These are phyloP conservation scores for Beauveria caledonica DNA, from an alignment of 2,329 filamentous ascomycete species.

Conservation along the genomic window DNA sequence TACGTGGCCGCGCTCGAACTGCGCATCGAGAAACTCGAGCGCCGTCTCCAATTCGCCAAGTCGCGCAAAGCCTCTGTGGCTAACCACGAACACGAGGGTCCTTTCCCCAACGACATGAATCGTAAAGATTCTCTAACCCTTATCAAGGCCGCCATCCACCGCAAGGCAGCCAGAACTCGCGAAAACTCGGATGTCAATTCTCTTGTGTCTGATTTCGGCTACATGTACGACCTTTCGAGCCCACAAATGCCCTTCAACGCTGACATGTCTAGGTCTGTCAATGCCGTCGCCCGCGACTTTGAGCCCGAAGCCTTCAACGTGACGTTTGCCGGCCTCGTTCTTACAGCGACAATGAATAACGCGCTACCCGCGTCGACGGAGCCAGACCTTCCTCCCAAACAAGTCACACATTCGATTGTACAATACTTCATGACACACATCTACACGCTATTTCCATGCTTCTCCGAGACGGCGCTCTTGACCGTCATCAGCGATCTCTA, in stretches of 20 bases:
- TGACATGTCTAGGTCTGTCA: slow-evolving; percentile 60
- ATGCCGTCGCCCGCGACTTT: slow-evolving; percentile 90
- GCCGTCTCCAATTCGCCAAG: slow-evolving; percentile 61
- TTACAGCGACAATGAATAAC: slow-evolving; percentile 74
- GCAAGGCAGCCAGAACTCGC: slow-evolving; percentile 53
- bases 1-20: slow-evolving; percentile 95
- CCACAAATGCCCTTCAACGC: too few species aligned
- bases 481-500: slow-evolving; percentile 77
- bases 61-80: slow-evolving; percentile 63
- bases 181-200: slow-evolving; percentile 87
- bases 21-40: slow-evolving; percentile 80
- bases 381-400: slow-evolving; percentile 60
- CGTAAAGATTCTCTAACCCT: slow-evolving; percentile 56
- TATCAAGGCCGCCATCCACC: slow-evolving; percentile 55
- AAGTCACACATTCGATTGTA: slow-evolving; percentile 59
- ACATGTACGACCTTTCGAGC: slow-evolving; percentile 51
- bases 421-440: slow-evolving; percentile 82
- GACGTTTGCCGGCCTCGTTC: slow-evolving; percentile 82
- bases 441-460: slow-evolving; percentile 71
- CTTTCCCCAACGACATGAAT: slow-evolving; percentile 35
- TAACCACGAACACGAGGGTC: slow-evolving; percentile 51
- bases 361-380: slow-evolving; percentile 55
- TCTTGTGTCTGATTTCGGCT: slow-evolving; percentile 88
- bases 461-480: slow-evolving; percentile 71
- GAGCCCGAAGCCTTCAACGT: slow-evolving; percentile 81